Base-by-base conservation (phyloP, 768 basidiomycete genomes). In the Boletellus ananas region DNA sequence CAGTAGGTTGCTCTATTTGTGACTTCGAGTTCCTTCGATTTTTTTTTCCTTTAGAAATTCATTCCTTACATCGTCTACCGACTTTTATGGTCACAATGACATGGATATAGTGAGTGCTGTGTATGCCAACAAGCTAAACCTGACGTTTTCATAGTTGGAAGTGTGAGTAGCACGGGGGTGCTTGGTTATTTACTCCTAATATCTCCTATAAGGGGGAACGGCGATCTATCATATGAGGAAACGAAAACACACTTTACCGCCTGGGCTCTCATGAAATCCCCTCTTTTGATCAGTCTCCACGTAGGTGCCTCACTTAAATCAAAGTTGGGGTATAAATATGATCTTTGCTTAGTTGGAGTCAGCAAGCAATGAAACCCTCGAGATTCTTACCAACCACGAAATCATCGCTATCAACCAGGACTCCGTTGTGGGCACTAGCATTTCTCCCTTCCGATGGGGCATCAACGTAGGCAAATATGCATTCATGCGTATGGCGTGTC, bases 351-450 rank as follows among this genome's bases (percentile, higher is more conserved):
- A 83, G 81, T 65, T 86, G 35, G 74, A 79, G 1, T 66, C 69
- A 0, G 75, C 81, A 46, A 79, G 73, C 16, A 63, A 74, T 18
- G 73, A 79, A 10, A 75, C 73, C 25, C 66, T 85, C 9, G 73
- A 70, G 9, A 81, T 87, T 52, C 69, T 85, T 35, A 81, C 69
- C 51, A 87, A 85, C 64, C 70, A 58, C 34, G 84, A 86, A 60
- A 78, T 86, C 33, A 68, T 86, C 12, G 83, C 80, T 6, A 84
- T 86, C 53, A 82, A 84, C 63, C 85, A 86, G 58, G 85, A 87
- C 56, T 73, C 81, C 0, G 78, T 79, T 3, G 68, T 80, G 18
- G 84, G 84, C 4, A 77, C 75, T 16, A 77, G 77, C 49, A 75
- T 85, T 47, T 77, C 81, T 12, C 84, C 85, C 3, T 86, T 86